Conservation (phyloP, 352 stramenopile species). For the Phytophthora lateralis region DNA sequence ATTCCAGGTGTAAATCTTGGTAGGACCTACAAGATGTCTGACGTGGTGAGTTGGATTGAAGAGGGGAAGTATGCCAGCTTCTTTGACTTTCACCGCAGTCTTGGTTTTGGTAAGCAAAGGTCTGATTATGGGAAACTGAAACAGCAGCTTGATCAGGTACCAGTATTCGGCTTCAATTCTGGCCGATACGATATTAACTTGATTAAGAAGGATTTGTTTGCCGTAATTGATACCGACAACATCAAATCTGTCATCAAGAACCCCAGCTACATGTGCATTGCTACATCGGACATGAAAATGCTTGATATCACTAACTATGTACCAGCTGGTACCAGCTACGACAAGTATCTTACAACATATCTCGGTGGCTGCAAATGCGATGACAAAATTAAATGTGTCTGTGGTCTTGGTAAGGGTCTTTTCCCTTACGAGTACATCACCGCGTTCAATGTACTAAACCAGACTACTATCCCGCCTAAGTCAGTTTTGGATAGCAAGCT, state of each 20-base stretch:
- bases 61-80: no score
- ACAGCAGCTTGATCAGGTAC: neutral
- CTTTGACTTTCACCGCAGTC: no score
- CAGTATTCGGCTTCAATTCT: no score
- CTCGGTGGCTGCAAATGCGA: constrained; percentile 15
- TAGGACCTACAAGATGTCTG: constrained; percentile 2
- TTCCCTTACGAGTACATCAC: no score
- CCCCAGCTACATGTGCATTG: constrained; percentile 17
- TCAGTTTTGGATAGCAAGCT: constrained; percentile 2
- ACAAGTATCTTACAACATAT: constrained; percentile 36
- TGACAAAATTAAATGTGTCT: no score
- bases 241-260: neutral
- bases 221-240: constrained; percentile 10
- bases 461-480: no score
- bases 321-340: constrained; percentile 34
- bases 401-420: no score
- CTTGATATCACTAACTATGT: constrained; percentile 45
- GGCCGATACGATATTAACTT: neutral
- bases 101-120: neutral
- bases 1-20: constrained; percentile 2
- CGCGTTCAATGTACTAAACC: no score
- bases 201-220: constrained; percentile 6
- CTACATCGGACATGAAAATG: constrained; percentile 32
- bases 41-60: constrained; percentile 1
- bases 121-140: constrained; percentile 16